Conservation (phyloP, 768 basidiomycete species). For the Fomitopsis pulvina region DNA sequence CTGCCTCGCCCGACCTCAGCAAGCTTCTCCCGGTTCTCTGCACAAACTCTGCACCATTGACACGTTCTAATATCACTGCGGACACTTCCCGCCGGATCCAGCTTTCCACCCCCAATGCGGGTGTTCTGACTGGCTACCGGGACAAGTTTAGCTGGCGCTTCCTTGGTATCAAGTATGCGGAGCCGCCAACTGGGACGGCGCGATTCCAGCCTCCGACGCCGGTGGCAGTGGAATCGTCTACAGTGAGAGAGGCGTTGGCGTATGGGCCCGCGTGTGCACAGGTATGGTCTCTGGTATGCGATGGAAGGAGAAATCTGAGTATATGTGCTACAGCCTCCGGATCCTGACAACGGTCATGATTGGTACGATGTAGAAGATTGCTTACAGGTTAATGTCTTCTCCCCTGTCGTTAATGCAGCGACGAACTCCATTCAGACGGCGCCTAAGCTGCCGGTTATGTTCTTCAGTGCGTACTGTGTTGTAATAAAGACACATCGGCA, state of each 20-base stretch:
- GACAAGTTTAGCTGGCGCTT: conserved; percentile 8
- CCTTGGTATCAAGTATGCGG: conserved; percentile 5
- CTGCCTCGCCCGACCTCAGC: neutral
- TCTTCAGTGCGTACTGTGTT: conserved; percentile 3
- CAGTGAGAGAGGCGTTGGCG: neutral
- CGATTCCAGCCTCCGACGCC: conserved; percentile 3
- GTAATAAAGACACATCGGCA: neutral
- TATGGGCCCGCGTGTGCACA: conserved; percentile 6
- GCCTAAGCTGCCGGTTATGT: conserved; percentile 8
- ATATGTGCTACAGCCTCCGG: neutral
- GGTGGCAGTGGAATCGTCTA: neutral
- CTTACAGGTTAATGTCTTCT: conserved; percentile 5
- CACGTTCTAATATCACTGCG: conserved; percentile 6
- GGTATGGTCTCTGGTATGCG: neutral
- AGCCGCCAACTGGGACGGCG: neutral
- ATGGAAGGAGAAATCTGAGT: neutral
- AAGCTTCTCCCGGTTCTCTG: conserved; percentile 3
- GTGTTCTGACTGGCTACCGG: conserved; percentile 4
- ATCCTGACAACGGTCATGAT: conserved; percentile 5
- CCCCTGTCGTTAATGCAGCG: conserved; percentile 2
- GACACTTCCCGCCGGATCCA: conserved; percentile 7
- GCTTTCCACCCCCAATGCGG: conserved; percentile 1
- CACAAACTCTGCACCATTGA: conserved; percentile 7
- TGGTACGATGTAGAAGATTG: conserved; percentile 4
- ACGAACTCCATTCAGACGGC: neutral